Base-by-base conservation (phyloP, 768 basidiomycete genomes). In the Dacryopinax primogenitus region DNA sequence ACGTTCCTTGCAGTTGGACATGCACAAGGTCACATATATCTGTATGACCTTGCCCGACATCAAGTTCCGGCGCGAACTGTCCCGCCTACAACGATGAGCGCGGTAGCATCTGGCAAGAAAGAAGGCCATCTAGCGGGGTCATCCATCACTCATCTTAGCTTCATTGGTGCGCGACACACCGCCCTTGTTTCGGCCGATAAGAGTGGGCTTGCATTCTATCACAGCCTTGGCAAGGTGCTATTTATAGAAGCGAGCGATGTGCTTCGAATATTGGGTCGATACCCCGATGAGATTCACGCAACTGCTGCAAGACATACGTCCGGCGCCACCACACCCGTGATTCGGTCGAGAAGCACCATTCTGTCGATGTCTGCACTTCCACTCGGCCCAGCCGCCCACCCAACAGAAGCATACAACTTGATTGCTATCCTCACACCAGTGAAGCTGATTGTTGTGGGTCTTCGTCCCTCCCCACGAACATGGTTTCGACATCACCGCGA, bases 201-300 rank as follows among this genome's bases (percentile, higher is more conserved):
- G 66, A 77, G 81, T 69, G 96, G 96, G 0, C 80, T 97, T 9
- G 90, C 92, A 0, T 99, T 99, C 75, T 96, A 91, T 73, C 94
- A 97, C 75, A 90, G 88, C 64, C 78, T 99, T 2, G 92, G 96
- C 30, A 94, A 91, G 73, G 86, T 98, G 12, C 79, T 98, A 15
- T 96, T 96, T 69, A 87, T 99, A 4, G 94, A 97, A 51, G 93
- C 94, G 13, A 86, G 90, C 16, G 96, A 99, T 73, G 91, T 90
- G 34, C 81, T 98, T 47, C 86, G 96, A 18, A 90, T 99, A 63
- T 80, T 98, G 1, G 96, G 96, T 0, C 90, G 87, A 70, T 95
- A 97, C 71, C 88, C 90, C 2, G 83, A 86, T 13, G 64, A 69
- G 1, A 33, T 36, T 4, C 65, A 12, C 32, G 78, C 73, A 1